These are phyloP conservation scores for Ascochyta fabae DNA, from an alignment of 2,329 filamentous ascomycete genomes.

Conservation along the genomic window DNA sequence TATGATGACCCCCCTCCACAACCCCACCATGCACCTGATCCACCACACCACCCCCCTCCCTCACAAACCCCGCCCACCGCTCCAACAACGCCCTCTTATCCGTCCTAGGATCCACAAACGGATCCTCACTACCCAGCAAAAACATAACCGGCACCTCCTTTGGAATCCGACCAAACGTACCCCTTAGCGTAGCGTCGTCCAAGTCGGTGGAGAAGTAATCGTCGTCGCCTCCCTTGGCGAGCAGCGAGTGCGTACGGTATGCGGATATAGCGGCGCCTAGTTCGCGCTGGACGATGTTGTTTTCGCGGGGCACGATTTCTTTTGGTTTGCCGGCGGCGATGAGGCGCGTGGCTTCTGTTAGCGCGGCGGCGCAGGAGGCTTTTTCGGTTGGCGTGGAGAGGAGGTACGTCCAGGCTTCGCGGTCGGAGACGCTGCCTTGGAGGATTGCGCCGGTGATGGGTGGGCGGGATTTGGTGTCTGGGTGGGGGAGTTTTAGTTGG, in stretches of 20 bases:
- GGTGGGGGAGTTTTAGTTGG: neutral
- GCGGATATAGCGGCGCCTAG: constrained; percentile 60
- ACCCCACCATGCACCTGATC: constrained; percentile 59
- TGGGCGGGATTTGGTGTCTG: constrained; percentile 47
- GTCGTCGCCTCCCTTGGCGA: constrained; percentile 71
- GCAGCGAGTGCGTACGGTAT: constrained; percentile 64
- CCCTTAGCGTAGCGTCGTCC: constrained; percentile 60
- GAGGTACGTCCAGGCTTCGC: constrained; percentile 62
- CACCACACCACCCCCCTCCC: constrained; percentile 53
- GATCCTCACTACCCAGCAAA: constrained; percentile 70
- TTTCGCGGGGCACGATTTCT: constrained; percentile 60
- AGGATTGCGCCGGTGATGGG: constrained; percentile 76
- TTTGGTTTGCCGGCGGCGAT: constrained; percentile 61
- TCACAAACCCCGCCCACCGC: constrained; percentile 60
- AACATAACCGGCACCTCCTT: constrained; percentile 63
- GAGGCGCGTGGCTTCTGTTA: constrained; percentile 61
- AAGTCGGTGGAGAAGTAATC: constrained; percentile 89
- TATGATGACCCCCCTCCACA: constrained; percentile 59
- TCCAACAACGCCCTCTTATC: constrained; percentile 65
- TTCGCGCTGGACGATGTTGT: constrained; percentile 33
- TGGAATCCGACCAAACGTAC: constrained; percentile 71
- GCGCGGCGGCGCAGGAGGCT: constrained; percentile 17
- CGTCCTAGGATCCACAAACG: constrained; percentile 65
- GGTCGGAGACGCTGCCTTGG: constrained; percentile 80
- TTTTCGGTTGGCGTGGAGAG: constrained; percentile 32